Conservation (phyloP, 1,139 yeast species). For the Geotrichum aggregatum region DNA sequence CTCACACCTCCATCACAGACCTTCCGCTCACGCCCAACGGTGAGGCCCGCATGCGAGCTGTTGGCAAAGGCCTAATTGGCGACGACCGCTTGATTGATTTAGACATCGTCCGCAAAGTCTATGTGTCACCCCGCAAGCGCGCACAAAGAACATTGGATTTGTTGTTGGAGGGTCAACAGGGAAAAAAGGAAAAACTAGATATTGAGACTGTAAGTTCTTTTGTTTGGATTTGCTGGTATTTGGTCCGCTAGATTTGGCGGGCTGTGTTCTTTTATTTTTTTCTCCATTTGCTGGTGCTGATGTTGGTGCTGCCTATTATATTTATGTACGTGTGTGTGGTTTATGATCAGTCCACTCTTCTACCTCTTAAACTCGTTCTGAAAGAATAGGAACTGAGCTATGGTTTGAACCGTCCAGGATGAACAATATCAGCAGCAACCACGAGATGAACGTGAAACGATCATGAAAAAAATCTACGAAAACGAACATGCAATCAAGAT, state of each 20-base stretch:
- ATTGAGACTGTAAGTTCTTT: slow-evolving; percentile 9
- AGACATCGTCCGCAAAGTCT: slow-evolving; percentile 53
- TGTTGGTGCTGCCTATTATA: no score
- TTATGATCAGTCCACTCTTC: no score
- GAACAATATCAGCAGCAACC: no score
- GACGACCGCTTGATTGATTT: slow-evolving; percentile 60
- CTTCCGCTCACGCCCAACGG: slow-evolving; percentile 74
- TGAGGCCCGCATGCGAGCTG: slow-evolving; percentile 63
- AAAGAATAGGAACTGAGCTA: no score
- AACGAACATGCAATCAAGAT: no score
- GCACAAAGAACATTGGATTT: slow-evolving; percentile 70
- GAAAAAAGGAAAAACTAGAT: background rate
- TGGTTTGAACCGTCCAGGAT: no score
- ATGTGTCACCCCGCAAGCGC: slow-evolving; percentile 74
- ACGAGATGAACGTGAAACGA: no score
- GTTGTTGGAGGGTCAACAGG: slow-evolving; percentile 37
- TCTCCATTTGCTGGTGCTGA: no score
- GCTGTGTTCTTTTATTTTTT: background rate
- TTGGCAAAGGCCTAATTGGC: slow-evolving; percentile 70
- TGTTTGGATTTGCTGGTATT: background rate
- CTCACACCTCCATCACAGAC: slow-evolving; percentile 82
- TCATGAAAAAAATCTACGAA: no score
- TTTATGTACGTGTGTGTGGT: no score
- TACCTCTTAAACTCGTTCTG: no score
- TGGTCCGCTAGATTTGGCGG: background rate